Evolutionary conservation across 352 stramenopile genomes (phyloP).

Genomic region (Globisporangium radiosum): DNA sequence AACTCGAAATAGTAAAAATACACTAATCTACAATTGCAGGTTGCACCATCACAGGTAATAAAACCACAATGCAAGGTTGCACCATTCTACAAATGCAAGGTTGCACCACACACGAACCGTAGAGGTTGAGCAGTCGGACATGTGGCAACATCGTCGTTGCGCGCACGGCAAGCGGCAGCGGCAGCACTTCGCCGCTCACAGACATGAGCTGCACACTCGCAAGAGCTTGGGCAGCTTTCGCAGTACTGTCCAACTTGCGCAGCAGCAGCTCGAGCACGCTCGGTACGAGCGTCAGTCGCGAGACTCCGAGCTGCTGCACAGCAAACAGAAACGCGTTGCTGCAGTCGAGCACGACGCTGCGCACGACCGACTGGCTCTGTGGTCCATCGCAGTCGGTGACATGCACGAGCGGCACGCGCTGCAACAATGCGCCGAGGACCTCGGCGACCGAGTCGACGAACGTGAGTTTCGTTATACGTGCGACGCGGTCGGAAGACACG

Average conservation of each 20-base stretch:
- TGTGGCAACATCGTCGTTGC: constrained; percentile 18
- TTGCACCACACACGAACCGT: constrained; percentile 22
- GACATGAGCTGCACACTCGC: constrained; percentile 27
- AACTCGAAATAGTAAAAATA: too few species aligned
- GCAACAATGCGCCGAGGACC: constrained; percentile 38
- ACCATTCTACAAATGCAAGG: not conserved
- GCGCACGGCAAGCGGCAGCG: constrained; percentile 18
- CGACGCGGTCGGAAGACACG: constrained; percentile 20
- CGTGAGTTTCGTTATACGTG: constrained; percentile 30
- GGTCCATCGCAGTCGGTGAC: not conserved
- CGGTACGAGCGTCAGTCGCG: constrained; percentile 41
- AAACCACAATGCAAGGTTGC: too few species aligned
- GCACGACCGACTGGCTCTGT: not conserved
- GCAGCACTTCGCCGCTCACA: constrained; percentile 46
- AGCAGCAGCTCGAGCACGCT: constrained; percentile 46
- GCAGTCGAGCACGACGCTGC: constrained; percentile 30
- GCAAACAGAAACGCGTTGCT: constrained; percentile 20
- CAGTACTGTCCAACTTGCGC: constrained; percentile 7
- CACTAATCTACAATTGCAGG: too few species aligned
- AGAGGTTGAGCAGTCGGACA: constrained; percentile 45
- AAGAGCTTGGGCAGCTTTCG: constrained; percentile 7
- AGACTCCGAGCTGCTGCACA: constrained; percentile 15
- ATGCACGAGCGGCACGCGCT: constrained; percentile 37
- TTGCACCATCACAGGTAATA: too few species aligned
- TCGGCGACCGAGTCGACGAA: constrained; percentile 49